Base-by-base conservation (phyloP, 2,329 filamentous ascomycete species). In the Falciphora oryzae region DNA sequence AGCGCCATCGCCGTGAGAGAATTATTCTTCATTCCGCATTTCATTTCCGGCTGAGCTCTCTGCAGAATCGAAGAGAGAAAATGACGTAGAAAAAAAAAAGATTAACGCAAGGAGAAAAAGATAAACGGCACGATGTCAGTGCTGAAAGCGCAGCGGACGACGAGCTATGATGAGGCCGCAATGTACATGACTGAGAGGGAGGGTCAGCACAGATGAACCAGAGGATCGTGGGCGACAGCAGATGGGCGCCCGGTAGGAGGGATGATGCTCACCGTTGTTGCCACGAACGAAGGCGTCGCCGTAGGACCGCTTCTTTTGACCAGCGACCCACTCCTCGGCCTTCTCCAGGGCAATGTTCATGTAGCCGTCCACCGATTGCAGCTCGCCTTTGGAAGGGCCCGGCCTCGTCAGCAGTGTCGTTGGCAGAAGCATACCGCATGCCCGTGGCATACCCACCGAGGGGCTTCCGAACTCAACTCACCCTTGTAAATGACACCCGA, bases 271-370 rank as follows among this genome's bases (percentile, higher is more conserved):
- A 70, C 94, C 94, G 73, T 98, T 98, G 79, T 98, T 98, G 70
- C 94, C 94, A 76, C 94, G 86, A 65, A 98, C 91, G 76, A 98
- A 98, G 6, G 94, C 92, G 81, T 98, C 94, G 10, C 94, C 94
- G 75, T 97, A 97, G 64, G 86, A 90, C 72, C 91, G 85, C 71
- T 90, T 85, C 78, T 94, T 87, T 68, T 88, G 85, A 57, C 93
- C 94, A 73, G 96, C 90, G 70, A 97, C 90, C 71, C 89, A 93
- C 79, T 99, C 95, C 69, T 92, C 89, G 27, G 93, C 96, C 79
- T 97, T 95, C 78, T 99, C 95, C 35, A 99, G 85, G 16, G 95
- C 94, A 75, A 99, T 97, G 80, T 99, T 99, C 95, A 99, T 99
- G 80, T 98, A 99, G 63, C 95, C 95, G 77, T 99, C 95, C 62